These are phyloP conservation scores for Sphagnum tenellum DNA, from an alignment of 225 moss, liverwort and hornwort genomes.

Conservation along the genomic window DNA sequence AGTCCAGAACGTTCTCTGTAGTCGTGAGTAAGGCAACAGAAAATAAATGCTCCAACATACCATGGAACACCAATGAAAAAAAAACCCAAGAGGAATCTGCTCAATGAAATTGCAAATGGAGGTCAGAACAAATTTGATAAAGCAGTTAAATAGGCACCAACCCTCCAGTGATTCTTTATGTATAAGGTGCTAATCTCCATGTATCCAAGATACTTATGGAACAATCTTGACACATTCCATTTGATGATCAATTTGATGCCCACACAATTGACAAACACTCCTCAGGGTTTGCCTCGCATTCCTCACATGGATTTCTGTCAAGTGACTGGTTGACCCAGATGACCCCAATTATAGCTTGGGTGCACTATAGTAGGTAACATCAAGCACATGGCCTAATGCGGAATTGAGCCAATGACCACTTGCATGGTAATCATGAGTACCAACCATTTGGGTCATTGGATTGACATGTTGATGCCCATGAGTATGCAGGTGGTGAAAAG, in stretches of 20 bases:
- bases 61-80: constrained; percentile 35
- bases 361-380: too few relatives aligned
- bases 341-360: too few relatives aligned
- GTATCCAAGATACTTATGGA: neutral
- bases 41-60: constrained; percentile 41
- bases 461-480: too few relatives aligned
- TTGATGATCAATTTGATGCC: neutral
- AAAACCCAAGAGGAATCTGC: constrained; percentile 38
- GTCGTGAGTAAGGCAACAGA: constrained; percentile 32
- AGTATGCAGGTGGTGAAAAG: too few relatives aligned
- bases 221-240: too few relatives aligned
- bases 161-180: neutral
- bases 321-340: too few relatives aligned
- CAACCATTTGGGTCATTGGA: too few relatives aligned
- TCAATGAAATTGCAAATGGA: neutral
- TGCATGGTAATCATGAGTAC: too few relatives aligned
- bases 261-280: neutral
- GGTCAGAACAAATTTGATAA: neutral
- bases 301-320: too few relatives aligned
- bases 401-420: too few relatives aligned
- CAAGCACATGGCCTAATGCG: too few relatives aligned
- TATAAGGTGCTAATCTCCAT: neutral
- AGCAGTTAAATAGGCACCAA: neutral
- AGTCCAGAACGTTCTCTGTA: constrained; percentile 38
- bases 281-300: too few relatives aligned